These are phyloP conservation scores for Magnusiomyces paraingens DNA, from an alignment of 1,139 yeast genomes.

Conservation along the genomic window DNA sequence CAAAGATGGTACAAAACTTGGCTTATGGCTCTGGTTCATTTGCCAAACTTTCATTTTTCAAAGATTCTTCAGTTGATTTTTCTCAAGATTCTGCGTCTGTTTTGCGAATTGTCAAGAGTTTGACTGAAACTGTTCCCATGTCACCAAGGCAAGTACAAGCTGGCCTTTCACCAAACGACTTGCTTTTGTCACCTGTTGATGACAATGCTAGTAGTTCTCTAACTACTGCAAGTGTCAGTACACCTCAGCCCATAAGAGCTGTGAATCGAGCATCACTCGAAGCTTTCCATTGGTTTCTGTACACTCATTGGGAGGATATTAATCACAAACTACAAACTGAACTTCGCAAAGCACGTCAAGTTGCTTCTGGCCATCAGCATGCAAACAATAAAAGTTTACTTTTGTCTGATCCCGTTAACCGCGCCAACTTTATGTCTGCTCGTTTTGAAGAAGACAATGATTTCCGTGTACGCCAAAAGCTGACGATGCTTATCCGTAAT, in stretches of 20 bases:
- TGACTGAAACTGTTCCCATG: slow-evolving; percentile 18
- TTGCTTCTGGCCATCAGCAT: slow-evolving; percentile 18
- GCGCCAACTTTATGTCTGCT: background rate
- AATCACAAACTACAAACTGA: slow-evolving; percentile 22
- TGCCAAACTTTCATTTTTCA: slow-evolving; percentile 50
- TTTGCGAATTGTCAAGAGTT: slow-evolving; percentile 9
- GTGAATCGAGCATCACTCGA: slow-evolving; percentile 25
- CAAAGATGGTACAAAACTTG: slow-evolving; percentile 73
- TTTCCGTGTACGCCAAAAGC: slow-evolving; percentile 16
- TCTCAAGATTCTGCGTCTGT: slow-evolving; percentile 8
- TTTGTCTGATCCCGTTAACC: slow-evolving; percentile 1
- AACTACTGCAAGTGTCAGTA: background rate
- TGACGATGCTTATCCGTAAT: slow-evolving; percentile 23
- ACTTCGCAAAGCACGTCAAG: slow-evolving; percentile 17
- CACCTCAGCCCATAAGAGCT: slow-evolving; percentile 7
- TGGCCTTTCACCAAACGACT: background rate
- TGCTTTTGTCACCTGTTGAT: slow-evolving; percentile 4
- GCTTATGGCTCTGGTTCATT: slow-evolving; percentile 66
- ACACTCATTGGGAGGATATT: slow-evolving; percentile 52
- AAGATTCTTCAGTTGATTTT: slow-evolving; percentile 6
- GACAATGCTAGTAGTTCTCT: slow-evolving; percentile 4
- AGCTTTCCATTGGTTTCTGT: slow-evolving; percentile 55
- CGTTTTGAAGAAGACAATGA: slow-evolving; percentile 19
- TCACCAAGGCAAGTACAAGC: background rate
- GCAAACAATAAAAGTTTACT: slow-evolving; percentile 16